Conservation (phyloP, 371 early-diverging fungal species). For the Circinella umbellata region DNA sequence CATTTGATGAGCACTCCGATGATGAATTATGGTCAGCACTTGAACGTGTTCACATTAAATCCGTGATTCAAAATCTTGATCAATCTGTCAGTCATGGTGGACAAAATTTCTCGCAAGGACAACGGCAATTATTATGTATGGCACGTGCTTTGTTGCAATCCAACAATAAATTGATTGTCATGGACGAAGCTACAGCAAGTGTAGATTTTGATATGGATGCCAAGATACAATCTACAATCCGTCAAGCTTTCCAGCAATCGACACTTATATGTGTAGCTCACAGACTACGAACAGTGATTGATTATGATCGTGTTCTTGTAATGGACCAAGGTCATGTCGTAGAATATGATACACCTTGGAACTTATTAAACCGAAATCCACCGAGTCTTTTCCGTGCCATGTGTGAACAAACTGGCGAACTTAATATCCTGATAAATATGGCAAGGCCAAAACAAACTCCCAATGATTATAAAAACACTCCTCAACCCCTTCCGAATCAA, state of each 20-base stretch:
- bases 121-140: conserved; percentile 78
- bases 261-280: conserved; percentile 63
- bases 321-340: conserved; percentile 77
- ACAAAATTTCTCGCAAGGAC: conserved; percentile 72
- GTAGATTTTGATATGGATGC: conserved; percentile 65
- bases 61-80: conserved; percentile 30
- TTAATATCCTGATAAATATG: conserved; percentile 1
- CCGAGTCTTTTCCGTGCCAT: conserved; percentile 11
- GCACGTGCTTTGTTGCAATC: conserved; percentile 70
- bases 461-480: not conserved
- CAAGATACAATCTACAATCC: conserved; percentile 64
- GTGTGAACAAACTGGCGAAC: conserved; percentile 14
- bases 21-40: conserved; percentile 76
- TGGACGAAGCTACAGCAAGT: conserved; percentile 67
- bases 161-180: conserved; percentile 48
- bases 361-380: not conserved
- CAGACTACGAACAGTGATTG: conserved; percentile 71
- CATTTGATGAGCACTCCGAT: conserved; percentile 66
- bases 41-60: conserved; percentile 52
- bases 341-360: conserved; percentile 57
- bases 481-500: no score
- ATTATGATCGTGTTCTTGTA: conserved; percentile 76
- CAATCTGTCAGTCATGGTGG: conserved; percentile 62
- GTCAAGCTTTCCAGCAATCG: conserved; percentile 49
- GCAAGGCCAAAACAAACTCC: not conserved